These are phyloP conservation scores for Chaetomium olivaceum DNA, from an alignment of 2,329 filamentous ascomycete genomes.

Conservation along the genomic window DNA sequence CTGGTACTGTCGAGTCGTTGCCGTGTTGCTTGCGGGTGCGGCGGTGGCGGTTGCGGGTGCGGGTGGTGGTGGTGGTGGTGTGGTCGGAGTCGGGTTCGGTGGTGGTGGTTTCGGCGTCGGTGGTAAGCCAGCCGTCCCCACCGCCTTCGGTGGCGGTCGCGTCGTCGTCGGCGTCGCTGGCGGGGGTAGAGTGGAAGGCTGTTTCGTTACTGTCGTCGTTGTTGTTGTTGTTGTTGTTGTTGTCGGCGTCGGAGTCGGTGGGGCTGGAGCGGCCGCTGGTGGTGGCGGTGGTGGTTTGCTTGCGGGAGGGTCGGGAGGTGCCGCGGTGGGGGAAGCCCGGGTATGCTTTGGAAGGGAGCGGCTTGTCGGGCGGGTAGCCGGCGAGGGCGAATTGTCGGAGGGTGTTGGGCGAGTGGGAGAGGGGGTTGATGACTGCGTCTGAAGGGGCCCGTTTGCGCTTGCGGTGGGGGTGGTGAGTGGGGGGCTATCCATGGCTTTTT, in stretches of 20 bases:
- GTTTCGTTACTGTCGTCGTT: background rate
- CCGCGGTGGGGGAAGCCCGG: slow-evolving; percentile 55
- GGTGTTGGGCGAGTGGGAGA: slow-evolving; percentile 54
- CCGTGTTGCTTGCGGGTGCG: background rate
- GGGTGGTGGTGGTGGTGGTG: background rate
- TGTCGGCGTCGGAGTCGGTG: background rate
- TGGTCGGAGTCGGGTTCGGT: slow-evolving; percentile 22
- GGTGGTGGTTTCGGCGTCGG: slow-evolving; percentile 24
- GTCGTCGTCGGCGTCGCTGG: slow-evolving; percentile 16
- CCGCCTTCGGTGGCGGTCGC: background rate
- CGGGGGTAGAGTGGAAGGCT: background rate
- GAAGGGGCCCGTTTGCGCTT: slow-evolving; percentile 43
- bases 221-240: background rate
- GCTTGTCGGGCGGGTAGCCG: slow-evolving; percentile 52
- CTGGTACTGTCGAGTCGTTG: too few relatives aligned
- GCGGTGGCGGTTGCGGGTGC: background rate
- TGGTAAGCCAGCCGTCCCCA: slow-evolving; percentile 5
- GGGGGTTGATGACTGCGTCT: slow-evolving; percentile 49
- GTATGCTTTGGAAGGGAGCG: slow-evolving; percentile 41
- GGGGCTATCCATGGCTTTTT: slow-evolving; percentile 3
- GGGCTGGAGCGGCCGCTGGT: background rate
- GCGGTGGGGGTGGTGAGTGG: slow-evolving; percentile 19
- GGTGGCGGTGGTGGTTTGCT: background rate
- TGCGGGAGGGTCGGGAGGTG: background rate
- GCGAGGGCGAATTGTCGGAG: slow-evolving; percentile 56